Evolutionary conservation across 176 grass and related monocot species (phyloP), one percentile per base, ranked within the genome.

Genomic region (Phyllostachys edulis): DNA sequence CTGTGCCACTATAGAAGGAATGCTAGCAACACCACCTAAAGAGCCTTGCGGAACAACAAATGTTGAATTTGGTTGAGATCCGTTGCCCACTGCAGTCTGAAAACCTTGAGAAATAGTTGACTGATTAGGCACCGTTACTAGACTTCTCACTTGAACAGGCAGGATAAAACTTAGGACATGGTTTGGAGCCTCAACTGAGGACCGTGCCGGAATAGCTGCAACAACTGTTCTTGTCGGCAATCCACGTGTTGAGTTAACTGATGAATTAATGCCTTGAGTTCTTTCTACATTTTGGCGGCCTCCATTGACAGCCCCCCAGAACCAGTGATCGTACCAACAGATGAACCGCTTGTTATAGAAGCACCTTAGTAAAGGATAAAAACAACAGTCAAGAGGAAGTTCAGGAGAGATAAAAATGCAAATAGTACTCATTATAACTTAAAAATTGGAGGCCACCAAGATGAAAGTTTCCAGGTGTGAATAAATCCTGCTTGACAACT

Each of bases 131-230:
- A 40, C 66, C 49, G 83, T 80, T 79, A 63, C 83, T 67, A 88
- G 96, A 68, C 89, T 81, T 45, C 89, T 87, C 75, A 92, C 63
- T 86, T 95, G 91, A 71, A 95, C 89, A 74, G 96, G 96, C 47
- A 93, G 85, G 32, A 95, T 37, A 84, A 95, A 91, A 87, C 87
- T 88, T 49, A 98, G 75, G 16, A 93, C 77, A 47, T 90, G 84
- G 86, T 84, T 90, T 85, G 80, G 81, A 50, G 75, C 73, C 71
- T 93, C 94, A 36, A 49, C 85, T 8, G 89, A 54, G 59, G 89
- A 76, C 62, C 84, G 87, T 62, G 84, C 85, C 9, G 92, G 92
- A 66, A 92, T 68, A 86, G 92, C 87, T 60, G 87, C 82, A 90
- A 94, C 82, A 36, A 93, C 82, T 85, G 89, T 91, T 64, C 88